phyloP scores from a whole-genome alignment of 1,139 yeast genomes.

The Kodamaea plutei region DNA sequence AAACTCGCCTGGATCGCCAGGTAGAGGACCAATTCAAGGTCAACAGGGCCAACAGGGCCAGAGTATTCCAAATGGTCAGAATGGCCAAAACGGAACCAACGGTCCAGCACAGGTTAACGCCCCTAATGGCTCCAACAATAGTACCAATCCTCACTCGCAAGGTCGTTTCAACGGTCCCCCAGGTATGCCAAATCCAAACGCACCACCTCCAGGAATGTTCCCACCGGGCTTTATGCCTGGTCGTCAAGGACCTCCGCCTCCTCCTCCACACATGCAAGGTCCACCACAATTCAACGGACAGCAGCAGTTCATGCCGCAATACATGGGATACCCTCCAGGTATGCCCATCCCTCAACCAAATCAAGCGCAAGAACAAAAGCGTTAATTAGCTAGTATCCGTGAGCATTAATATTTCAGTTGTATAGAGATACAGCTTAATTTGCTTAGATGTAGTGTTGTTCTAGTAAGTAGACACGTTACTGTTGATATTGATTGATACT shows the following conservation, averaged over 20 bases:
- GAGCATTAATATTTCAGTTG: too few species aligned
- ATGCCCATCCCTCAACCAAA: conserved; percentile 15
- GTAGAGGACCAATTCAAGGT: conserved; percentile 1
- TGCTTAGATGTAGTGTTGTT: too few species aligned
- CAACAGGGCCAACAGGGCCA: conserved; percentile 1
- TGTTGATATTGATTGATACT: too few species aligned
- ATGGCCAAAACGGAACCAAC: too few species aligned
- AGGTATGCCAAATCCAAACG: too few species aligned
- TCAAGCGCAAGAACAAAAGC: conserved; percentile 10
- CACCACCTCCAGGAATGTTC: conserved; percentile 13
- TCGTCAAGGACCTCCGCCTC: conserved; percentile 12
- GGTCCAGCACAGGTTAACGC: too few species aligned
- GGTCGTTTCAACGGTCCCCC: conserved; percentile 6
- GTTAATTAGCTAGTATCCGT: too few species aligned
- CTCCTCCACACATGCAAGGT: conserved; percentile 13
- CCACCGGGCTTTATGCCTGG: conserved; percentile 11
- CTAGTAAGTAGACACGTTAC: too few species aligned
- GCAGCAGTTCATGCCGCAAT: conserved; percentile 16
- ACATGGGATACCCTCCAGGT: conserved; percentile 25
- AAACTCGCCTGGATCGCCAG: not conserved
- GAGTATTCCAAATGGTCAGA: too few species aligned
- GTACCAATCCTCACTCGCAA: too few species aligned
- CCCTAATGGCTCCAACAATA: too few species aligned
- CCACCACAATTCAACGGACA: conserved; percentile 21
- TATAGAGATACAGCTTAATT: too few species aligned